A percentile compares a stretch with the other conserved stretches of the same genome.
These are phyloP conservation scores for Teratosphaeria destructans DNA, from an alignment of 2,329 filamentous ascomycete species.

Conservation along the genomic window DNA sequence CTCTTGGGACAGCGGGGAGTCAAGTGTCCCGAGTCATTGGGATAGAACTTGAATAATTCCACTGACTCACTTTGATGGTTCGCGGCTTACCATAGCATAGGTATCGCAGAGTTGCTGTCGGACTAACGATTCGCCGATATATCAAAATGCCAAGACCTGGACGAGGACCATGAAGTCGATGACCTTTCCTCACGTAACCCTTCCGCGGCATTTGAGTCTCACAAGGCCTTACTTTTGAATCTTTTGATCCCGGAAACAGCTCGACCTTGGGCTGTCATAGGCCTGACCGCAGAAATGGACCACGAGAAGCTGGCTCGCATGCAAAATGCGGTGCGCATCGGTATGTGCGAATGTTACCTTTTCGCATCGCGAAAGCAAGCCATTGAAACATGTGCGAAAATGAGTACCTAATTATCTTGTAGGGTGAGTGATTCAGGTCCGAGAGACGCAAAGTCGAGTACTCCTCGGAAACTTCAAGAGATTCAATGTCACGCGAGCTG, in stretches of 20 bases:
- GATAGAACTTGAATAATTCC: neutral
- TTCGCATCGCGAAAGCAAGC: neutral
- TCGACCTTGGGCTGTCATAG: neutral
- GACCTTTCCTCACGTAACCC: neutral
- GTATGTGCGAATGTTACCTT: conserved; percentile 42
- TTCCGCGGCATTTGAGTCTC: neutral
- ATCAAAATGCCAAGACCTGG: neutral
- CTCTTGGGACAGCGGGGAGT: neutral
- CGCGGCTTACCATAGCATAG: no score
- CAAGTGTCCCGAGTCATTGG: neutral
- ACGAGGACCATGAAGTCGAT: neutral
- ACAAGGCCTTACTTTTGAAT: neutral
- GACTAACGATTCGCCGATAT: neutral
- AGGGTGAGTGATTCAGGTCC: conserved; percentile 22
- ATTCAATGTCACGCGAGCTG: neutral
- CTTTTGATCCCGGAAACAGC: neutral
- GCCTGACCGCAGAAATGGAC: conserved; percentile 42
- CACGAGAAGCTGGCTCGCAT: conserved; percentile 56
- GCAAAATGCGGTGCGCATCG: conserved; percentile 59
- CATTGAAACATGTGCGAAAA: neutral
- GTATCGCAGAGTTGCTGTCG: no score
- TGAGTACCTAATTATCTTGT: conserved; percentile 15
- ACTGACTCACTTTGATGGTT: neutral
- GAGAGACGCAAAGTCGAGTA: neutral
- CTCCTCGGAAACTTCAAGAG: neutral